Evolutionary conservation across 345 rosid species (phyloP), one percentile per base, ranked within the genome.

Genomic region (Lepidium africanum): DNA sequence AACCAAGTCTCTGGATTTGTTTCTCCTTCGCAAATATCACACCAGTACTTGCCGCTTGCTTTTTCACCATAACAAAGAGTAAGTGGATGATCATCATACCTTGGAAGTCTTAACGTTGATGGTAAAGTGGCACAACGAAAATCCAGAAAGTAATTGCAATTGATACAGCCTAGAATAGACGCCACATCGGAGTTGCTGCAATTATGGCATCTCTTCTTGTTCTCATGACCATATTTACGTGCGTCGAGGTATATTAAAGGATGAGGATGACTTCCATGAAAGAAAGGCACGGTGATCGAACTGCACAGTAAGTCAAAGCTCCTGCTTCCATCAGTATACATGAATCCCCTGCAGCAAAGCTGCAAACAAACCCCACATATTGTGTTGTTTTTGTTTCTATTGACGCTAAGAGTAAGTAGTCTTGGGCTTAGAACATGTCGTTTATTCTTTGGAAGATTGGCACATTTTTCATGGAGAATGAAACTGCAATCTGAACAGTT

Each of bases 71-170:
- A 61, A 7, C 66, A 61, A 30, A 61, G 66, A 30, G 13, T 50
- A 25, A 64, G 69, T 36, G 15, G 37, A 49, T 64, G 58, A 19
- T 49, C 46, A 49, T 64, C 25, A 9, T 64, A 63, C 58, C 58
- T 36, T 0, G 2, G 9, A 17, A 35, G 38, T 10, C 25, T 64
- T 50, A 64, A 14, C 5, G 5, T 25, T 9, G 3, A 0, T 21
- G 59, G 57, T 1, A 64, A 10, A 9, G 38, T 49, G 5, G 69
- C 69, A 2, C 59, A 64, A 10, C 25, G 15, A 9, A 37, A 37
- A 23, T 50, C 36, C 10, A 50, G 10, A 47, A 16, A 63, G n/a
- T 12, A 63, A 19, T 47, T 63, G 45, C 67, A 63, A 35, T 30
- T 30, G 33, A 30, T 7, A 30, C 33, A 27, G 6, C 32, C 32